Percentiles rank a stretch among this genome's conserved stretches.
Evolutionary conservation across 1,139 yeast species (phyloP).

Genomic region (Candida albicans): DNA sequence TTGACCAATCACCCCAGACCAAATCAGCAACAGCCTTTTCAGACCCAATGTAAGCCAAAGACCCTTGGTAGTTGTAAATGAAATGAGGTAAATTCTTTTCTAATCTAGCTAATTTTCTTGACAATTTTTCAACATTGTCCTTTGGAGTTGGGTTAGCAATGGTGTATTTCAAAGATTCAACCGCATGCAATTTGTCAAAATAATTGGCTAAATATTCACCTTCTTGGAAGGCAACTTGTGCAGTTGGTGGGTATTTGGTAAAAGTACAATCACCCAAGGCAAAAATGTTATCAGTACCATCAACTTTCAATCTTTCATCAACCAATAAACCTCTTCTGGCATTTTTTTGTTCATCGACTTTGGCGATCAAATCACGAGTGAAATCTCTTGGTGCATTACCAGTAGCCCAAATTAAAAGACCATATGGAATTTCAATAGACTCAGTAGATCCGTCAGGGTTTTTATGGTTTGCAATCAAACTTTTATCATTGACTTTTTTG

Average conservation of each 20-base stretch:
- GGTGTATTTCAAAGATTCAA: slow-evolving; percentile 57
- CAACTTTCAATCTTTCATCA: slow-evolving; percentile 77
- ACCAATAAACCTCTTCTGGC: slow-evolving; percentile 89
- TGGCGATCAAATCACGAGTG: slow-evolving; percentile 62
- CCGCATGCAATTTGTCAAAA: slow-evolving; percentile 67
- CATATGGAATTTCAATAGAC: slow-evolving; percentile 70
- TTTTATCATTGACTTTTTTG: slow-evolving; percentile 71
- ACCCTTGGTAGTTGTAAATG: slow-evolving; percentile 67
- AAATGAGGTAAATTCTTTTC: slow-evolving; percentile 56
- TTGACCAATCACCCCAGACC: slow-evolving; percentile 84
- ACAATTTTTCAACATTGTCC: slow-evolving; percentile 40
- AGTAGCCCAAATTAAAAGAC: slow-evolving; percentile 94
- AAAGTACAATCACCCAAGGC: slow-evolving; percentile 95
- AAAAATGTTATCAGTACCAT: slow-evolving; percentile 81
- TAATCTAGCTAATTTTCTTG: slow-evolving; percentile 41
- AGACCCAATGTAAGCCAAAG: slow-evolving; percentile 81
- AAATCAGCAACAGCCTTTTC: slow-evolving; percentile 94
- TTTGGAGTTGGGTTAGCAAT: slow-evolving; percentile 27
- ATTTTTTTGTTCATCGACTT: slow-evolving; percentile 78
- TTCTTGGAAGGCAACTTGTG: slow-evolving; percentile 96
- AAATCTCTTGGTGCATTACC: slow-evolving; percentile 91
- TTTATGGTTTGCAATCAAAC: slow-evolving; percentile 71
- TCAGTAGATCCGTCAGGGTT: slow-evolving; percentile 40
- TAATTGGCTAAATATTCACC: slow-evolving; percentile 77
- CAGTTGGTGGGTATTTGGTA: slow-evolving; percentile 92